These are phyloP conservation scores for Penicillium sp. DNA, from an alignment of 2,329 filamentous ascomycete species.

Conservation along the genomic window DNA sequence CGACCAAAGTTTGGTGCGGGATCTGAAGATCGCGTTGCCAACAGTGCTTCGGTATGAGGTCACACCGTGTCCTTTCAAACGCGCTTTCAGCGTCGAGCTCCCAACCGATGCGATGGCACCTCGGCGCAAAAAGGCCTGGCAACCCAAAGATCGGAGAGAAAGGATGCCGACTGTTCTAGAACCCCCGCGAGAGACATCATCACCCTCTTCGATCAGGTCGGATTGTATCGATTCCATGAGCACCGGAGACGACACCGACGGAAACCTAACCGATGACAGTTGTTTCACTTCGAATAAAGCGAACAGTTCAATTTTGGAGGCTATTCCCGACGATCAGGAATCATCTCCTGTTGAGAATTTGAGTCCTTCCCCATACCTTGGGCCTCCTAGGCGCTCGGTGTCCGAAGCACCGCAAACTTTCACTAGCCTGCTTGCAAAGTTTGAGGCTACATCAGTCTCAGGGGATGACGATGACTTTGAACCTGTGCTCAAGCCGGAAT, in stretches of 20 bases:
- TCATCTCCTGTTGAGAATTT: conserved; percentile 5
- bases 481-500: not conserved
- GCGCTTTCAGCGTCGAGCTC: conserved; percentile 71
- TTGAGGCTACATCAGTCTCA: conserved; percentile 31
- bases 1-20: conserved; percentile 63
- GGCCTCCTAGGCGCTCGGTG: conserved; percentile 23
- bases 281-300: conserved; percentile 26
- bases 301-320: conserved; percentile 26
- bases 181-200: conserved; percentile 7
- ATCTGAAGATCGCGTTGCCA: conserved; percentile 68
- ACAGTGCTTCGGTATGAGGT: conserved; percentile 82
- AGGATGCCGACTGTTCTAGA: conserved; percentile 25
- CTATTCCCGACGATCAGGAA: conserved; percentile 23
- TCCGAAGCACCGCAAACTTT: conserved; percentile 36
- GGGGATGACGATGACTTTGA: conserved; percentile 1
- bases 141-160: conserved; percentile 55
- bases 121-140: conserved; percentile 68
- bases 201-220: conserved; percentile 14
- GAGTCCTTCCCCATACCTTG: conserved; percentile 13
- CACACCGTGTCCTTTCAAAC: conserved; percentile 80
- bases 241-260: conserved; percentile 36
- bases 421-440: conserved; percentile 40
- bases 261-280: conserved; percentile 35
- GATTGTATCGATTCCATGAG: conserved; percentile 27
- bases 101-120: conserved; percentile 68